Base-by-base conservation (phyloP, 805 yeast species). In the Ogataea neopini region DNA sequence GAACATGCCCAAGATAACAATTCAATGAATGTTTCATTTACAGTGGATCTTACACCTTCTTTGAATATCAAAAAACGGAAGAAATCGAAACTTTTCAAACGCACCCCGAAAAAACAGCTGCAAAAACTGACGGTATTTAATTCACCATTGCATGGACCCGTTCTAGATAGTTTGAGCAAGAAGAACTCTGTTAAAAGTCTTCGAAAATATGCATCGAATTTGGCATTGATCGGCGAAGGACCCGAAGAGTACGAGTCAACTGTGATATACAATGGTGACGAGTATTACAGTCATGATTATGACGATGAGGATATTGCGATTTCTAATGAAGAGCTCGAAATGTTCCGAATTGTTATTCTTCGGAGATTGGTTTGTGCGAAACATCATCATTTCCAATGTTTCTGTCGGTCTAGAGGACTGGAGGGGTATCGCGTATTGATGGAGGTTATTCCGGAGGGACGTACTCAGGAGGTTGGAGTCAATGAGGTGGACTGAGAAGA, bases 1-100 rank as follows among this genome's bases (percentile, higher is more conserved):
- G 46, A 48, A 13, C 52, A 44, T n/a, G 60, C 50, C 23, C 55
- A 44, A 2, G 52, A 49, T 15, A 52, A 54, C 33, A 57, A 52
- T 35, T 64, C 68, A 14, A 36, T 62, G 30, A 61, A 65, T 45
- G 66, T 57, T 5, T 60, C 68, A 3, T 65, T 59, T 43, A 57
- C 61, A 18, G 58, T 65, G 54, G 58, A 58, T 40, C 48, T 61
- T 25, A 53, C 59, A 8, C 66, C 66, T 5, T 54, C 61, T 4
- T 45, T 65, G 18, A 58, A 50, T 32, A 47, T 59, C 34, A 60
- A 59, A 29, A 59, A 55, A 38, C 48, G 59, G 19, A 61, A 58
- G 47, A 56, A 49, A 30, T 61, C 66, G 3, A 54, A 49, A 22
- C 43, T 54, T n/a, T 56, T 62, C 47, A 55, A 56, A 32, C 46